Percentiles rank a stretch among this genome's conserved stretches.
Conservation (phyloP, 2,329 filamentous ascomycete genomes). For the Leptographium procerum region DNA sequence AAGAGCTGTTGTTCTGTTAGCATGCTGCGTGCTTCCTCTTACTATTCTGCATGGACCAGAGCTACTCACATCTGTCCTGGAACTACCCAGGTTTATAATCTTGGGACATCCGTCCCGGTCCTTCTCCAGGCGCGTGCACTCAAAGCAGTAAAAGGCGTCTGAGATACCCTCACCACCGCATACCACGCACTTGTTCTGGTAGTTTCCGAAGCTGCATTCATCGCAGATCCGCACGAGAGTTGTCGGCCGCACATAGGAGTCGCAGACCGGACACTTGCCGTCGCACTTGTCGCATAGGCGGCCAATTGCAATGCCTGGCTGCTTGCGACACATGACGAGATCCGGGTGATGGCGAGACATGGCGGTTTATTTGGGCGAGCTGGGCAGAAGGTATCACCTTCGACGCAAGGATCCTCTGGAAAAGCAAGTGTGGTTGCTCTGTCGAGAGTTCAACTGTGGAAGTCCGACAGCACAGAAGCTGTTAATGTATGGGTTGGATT, state of each 20-base stretch:
- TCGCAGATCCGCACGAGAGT: slow-evolving; percentile 98
- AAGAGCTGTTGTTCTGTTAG: slow-evolving; percentile 33
- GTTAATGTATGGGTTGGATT: not conserved
- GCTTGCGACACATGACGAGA: slow-evolving; percentile 99
- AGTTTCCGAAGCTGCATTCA: slow-evolving; percentile 98
- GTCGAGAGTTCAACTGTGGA: not conserved
- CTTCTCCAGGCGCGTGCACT: slow-evolving; percentile 93
- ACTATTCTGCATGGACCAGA: not conserved
- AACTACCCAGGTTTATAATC: slow-evolving; percentile 96
- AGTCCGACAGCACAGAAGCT: not conserved
- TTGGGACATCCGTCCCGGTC: slow-evolving; percentile 96
- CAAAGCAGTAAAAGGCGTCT: slow-evolving; percentile 98
- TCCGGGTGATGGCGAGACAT: slow-evolving; percentile 97
- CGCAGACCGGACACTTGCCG: slow-evolving; percentile 97
- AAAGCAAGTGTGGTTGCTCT: not conserved
- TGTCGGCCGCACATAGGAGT: slow-evolving; percentile 95
- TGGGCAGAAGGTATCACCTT: not conserved
- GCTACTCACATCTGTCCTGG: slow-evolving; percentile 70
- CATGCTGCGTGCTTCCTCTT: not conserved
- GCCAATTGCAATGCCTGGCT: slow-evolving; percentile 92
- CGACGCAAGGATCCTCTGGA: not conserved
- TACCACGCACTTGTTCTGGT: slow-evolving; percentile 99
- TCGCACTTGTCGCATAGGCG: slow-evolving; percentile 99
- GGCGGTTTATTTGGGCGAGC: slow-evolving; percentile 5
- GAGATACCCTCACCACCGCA: slow-evolving; percentile 93